These are phyloP conservation scores for Aaosphaeria pasadenensis DNA, from an alignment of 2,329 filamentous ascomycete species.

Conservation along the genomic window DNA sequence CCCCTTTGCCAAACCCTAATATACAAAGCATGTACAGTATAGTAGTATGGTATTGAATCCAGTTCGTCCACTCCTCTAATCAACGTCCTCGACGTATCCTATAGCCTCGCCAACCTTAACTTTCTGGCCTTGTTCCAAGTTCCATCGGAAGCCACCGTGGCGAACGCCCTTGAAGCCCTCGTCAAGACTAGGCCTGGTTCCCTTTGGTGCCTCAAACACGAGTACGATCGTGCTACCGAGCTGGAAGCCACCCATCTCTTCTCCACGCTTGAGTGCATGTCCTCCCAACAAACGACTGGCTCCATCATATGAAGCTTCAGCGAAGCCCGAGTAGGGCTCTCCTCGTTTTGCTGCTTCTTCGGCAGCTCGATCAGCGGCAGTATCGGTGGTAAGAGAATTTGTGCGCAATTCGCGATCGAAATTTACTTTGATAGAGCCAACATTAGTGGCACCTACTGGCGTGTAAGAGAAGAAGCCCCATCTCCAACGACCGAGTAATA, in stretches of 20 bases:
- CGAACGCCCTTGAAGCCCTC: slow-evolving; percentile 54
- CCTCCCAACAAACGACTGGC: slow-evolving; percentile 78
- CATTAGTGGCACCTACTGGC: slow-evolving; percentile 94
- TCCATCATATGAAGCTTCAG: slow-evolving; percentile 81
- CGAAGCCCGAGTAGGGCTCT: slow-evolving; percentile 84
- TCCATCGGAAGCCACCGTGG: slow-evolving; percentile 78
- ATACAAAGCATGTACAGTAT: not conserved
- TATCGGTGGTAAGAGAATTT: slow-evolving; percentile 90
- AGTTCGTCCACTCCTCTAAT: slow-evolving; percentile 2
- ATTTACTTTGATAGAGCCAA: slow-evolving; percentile 94
- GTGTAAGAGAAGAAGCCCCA: slow-evolving; percentile 98
- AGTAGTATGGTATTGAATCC: not conserved
- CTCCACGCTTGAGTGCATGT: slow-evolving; percentile 78
- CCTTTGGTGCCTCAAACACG: slow-evolving; percentile 89
- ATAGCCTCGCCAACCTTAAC: slow-evolving; percentile 87
- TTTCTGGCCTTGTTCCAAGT: slow-evolving; percentile 79
- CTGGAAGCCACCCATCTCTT: slow-evolving; percentile 98
- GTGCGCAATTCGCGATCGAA: slow-evolving; percentile 93
- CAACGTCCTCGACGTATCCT: slow-evolving; percentile 65
- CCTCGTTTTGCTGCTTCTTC: slow-evolving; percentile 72
- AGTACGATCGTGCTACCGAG: slow-evolving; percentile 92
- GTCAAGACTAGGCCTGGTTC: slow-evolving; percentile 53
- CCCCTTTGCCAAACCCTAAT: not conserved
- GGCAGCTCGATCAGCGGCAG: slow-evolving; percentile 81
- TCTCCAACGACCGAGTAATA: slow-evolving; percentile 88